phyloP scores from a whole-genome alignment of 768 basidiomycete species.

The Kwoniella dejecticola region DNA sequence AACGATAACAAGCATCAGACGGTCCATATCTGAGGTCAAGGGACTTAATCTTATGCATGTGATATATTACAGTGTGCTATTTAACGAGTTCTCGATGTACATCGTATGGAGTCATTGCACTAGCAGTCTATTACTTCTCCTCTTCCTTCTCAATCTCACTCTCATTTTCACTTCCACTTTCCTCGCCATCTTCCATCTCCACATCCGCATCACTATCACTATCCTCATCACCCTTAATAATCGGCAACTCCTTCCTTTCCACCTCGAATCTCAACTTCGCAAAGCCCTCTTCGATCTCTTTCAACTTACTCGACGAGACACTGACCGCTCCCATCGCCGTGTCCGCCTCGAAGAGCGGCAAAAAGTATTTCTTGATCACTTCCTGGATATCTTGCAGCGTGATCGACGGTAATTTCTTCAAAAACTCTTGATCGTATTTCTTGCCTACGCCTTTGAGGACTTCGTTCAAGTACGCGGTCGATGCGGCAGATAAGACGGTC shows the following conservation, averaged over 20 bases:
- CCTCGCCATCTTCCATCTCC: constrained; percentile 11
- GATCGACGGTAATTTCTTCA: constrained; percentile 58
- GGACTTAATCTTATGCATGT: no score
- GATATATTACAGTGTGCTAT: not conserved
- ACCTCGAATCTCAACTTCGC: constrained; percentile 73
- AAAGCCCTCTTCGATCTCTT: constrained; percentile 69
- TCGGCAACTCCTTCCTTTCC: constrained; percentile 68
- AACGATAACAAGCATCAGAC: no score
- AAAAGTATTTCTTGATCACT: constrained; percentile 70
- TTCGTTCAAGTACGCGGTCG: constrained; percentile 83
- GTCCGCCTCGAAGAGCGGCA: constrained; percentile 78
- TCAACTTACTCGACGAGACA: constrained; percentile 76
- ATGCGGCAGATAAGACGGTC: constrained; percentile 80
- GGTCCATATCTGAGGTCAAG: no score
- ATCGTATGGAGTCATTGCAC: not conserved
- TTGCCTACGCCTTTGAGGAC: constrained; percentile 80
- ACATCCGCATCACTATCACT: constrained; percentile 16
- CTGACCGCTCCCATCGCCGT: constrained; percentile 79
- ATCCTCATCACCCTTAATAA: constrained; percentile 57
- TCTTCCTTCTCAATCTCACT: constrained; percentile 1
- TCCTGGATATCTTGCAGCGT: constrained; percentile 74
- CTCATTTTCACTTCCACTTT: constrained; percentile 11
- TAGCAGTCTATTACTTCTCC: not conserved
- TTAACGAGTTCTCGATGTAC: not conserved
- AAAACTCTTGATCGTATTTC: constrained; percentile 70